A percentile compares a stretch with the other conserved stretches of the same genome.
Evolutionary conservation across 441 rosid genomes (phyloP).

Genomic region (Erodium chrysanthum): DNA sequence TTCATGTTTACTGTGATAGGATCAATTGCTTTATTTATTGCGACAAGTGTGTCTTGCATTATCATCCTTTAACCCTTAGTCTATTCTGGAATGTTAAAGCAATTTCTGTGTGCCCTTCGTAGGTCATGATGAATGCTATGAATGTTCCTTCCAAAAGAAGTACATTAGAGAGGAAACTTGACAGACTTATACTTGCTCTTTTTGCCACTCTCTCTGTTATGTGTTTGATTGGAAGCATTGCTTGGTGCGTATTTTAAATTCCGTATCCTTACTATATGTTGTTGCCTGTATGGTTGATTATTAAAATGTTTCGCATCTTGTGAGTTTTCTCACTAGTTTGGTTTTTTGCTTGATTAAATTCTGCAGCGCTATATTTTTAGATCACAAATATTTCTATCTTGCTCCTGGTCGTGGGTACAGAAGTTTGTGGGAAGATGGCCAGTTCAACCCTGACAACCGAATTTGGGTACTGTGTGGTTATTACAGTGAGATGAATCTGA

Average conservation of each 20-base stretch:
- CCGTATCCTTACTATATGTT: slow-evolving; percentile 12
- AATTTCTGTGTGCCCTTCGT: slow-evolving; percentile 21
- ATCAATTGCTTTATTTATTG: neutral
- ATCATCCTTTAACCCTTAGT: neutral
- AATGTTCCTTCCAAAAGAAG: slow-evolving; percentile 98
- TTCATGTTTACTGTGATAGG: neutral
- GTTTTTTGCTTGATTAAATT: slow-evolving; percentile 17
- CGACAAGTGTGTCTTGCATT: neutral
- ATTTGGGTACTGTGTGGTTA: slow-evolving; percentile 40
- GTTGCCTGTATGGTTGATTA: neutral
- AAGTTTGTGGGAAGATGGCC: slow-evolving; percentile 24
- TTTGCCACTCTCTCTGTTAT: slow-evolving; percentile 72
- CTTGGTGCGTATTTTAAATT: slow-evolving; percentile 43
- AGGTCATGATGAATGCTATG: slow-evolving; percentile 99
- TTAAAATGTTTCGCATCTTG: too few species aligned
- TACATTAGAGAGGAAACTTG: slow-evolving; percentile 95
- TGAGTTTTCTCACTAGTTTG: neutral
- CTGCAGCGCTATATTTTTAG: slow-evolving; percentile 77
- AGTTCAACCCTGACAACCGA: slow-evolving; percentile 59
- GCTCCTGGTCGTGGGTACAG: slow-evolving; percentile 31
- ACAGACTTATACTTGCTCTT: slow-evolving; percentile 83
- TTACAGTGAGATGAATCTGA: slow-evolving; percentile 6
- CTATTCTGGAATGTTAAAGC: slow-evolving; percentile 7
- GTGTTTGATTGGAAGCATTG: slow-evolving; percentile 84
- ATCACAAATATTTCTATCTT: slow-evolving; percentile 55